phyloP scores from a whole-genome alignment of 805 yeast species.

The Ascoidea asiatica region DNA sequence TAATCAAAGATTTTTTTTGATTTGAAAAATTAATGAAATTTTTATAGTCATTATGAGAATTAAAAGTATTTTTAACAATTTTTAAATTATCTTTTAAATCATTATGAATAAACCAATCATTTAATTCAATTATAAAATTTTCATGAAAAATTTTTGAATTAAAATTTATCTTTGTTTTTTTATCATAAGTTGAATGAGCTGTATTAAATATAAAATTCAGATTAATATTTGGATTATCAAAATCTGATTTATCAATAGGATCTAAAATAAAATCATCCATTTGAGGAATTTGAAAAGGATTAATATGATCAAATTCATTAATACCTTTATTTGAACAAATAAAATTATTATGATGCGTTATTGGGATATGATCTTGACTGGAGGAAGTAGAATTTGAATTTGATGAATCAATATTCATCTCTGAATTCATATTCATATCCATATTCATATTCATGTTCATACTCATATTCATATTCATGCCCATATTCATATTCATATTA shows the following conservation, averaged over 20 bases:
- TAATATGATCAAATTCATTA: constrained; percentile 4
- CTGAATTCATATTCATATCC: background rate
- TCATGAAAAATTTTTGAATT: constrained; percentile 4
- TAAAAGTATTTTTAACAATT: constrained; percentile 3
- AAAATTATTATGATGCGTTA: constrained; percentile 2
- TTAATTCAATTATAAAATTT: constrained; percentile 9
- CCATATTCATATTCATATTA: no score
- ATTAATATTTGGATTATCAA: background rate
- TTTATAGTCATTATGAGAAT: background rate
- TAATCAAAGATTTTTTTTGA: background rate
- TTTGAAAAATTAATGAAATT: background rate
- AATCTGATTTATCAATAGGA: background rate
- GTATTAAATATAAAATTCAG: background rate
- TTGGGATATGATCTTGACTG: no score
- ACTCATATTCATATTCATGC: no score
- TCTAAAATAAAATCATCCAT: background rate
- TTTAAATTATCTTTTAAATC: constrained; percentile 15
- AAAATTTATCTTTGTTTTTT: constrained; percentile 6
- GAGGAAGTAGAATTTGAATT: background rate
- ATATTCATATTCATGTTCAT: no score
- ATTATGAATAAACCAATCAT: constrained; percentile 23
- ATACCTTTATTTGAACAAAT: constrained; percentile 5
- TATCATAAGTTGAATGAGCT: background rate
- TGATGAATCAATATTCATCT: background rate
- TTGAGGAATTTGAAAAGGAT: background rate